Conservation (phyloP, 139 green algal species). For the Chlorella ohadii region DNA sequence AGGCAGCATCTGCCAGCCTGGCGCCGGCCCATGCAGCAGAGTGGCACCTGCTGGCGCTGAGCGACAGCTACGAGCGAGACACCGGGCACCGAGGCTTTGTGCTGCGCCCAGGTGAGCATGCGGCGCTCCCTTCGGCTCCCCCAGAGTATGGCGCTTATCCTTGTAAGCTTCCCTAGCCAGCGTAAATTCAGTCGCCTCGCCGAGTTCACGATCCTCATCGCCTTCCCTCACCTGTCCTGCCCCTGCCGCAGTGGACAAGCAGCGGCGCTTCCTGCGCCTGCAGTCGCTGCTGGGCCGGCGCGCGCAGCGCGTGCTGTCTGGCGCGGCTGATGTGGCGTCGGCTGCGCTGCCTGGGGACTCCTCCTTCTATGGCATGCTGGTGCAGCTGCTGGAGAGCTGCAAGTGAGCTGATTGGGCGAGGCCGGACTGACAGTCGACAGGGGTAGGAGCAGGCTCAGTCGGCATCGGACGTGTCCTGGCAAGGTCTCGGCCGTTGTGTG, state of each 20-base stretch:
- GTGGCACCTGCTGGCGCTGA: conserved; percentile 33
- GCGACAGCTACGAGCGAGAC: conserved; percentile 29
- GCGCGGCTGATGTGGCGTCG: background rate
- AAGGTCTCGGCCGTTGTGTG: no score
- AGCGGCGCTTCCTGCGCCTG: conserved; percentile 34
- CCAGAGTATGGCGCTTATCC: no score
- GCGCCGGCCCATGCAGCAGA: background rate
- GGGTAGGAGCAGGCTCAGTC: no score
- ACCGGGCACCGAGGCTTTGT: conserved; percentile 30
- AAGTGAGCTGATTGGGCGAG: background rate
- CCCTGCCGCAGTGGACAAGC: conserved; percentile 31
- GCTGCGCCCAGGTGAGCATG: conserved; percentile 3
- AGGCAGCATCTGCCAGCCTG: background rate
- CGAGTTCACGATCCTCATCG: no score
- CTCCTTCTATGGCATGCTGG: conserved; percentile 71
- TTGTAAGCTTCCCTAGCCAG: no score
- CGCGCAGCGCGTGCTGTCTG: background rate
- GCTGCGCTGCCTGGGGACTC: conserved; percentile 28
- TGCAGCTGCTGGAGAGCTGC: conserved; percentile 45
- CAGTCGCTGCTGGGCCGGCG: background rate
- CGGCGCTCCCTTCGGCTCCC: no score
- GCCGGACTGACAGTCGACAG: background rate
- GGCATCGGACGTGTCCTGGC: no score
- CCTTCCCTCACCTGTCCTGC: no score
- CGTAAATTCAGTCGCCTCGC: no score